Evolutionary conservation across 306 rosid species (phyloP), one percentile per base, ranked within the genome.

Genomic region (Gastrolobium bilobum): DNA sequence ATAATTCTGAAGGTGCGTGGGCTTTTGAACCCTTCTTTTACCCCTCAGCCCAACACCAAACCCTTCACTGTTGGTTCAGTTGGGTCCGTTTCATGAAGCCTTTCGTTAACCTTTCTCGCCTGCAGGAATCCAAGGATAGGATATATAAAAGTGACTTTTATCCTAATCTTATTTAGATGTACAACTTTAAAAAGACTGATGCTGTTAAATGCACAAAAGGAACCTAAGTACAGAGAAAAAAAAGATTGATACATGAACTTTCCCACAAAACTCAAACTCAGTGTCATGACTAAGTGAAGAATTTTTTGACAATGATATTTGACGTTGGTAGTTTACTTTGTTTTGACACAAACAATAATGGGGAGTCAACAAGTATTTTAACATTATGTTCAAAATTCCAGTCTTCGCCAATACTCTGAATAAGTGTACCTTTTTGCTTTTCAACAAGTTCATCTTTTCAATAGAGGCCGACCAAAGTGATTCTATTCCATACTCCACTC

Each of bases 381-480:
- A 61, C 29, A 42, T 37, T 14, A 61, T 51, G 62, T 68, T 46
- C 63, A 48, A 73, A 38, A 81, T 91, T 85, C 90, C 52, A 58
- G 82, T 81, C 93, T 88, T 93, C 88, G 81, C 52, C 71, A 64
- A 77, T 47, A 93, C 95, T 77, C 93, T 62, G 74, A 43, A 64
- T 79, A 35, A 71, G 66, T 84, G 79, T 65, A 73, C 34, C 73
- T 73, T 73, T 80, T 75, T 59, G 48, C 63, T 79, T 75, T 71
- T 52, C 71, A 42, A 69, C 78, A 73, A 73, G 84, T 82, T 82
- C 77, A 71, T 42, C 85, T 85, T 89, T 90, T 78, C 67, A 13
- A 58, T 78, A 84, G 93, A 91, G 98, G 98, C 98, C 94, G 94
- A 91, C 97, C 96, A 90, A 89, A 66, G 87, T 66, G 91, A 94